Evolutionary conservation across 352 stramenopile genomes (phyloP).

Genomic region (Pythium myriotylum): DNA sequence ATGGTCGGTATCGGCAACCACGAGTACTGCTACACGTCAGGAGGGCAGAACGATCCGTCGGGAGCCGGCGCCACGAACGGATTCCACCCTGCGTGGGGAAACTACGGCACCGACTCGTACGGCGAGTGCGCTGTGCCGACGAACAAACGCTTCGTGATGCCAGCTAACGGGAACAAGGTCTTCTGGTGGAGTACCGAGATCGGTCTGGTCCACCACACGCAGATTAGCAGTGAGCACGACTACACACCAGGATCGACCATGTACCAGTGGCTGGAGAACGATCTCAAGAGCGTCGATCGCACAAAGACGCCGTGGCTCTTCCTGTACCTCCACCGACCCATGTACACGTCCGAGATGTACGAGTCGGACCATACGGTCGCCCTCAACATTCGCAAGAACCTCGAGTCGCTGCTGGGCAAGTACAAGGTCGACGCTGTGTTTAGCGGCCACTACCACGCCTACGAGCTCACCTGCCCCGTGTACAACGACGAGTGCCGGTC

Average conservation of each 20-base stretch:
- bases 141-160: constrained; percentile 53
- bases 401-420: constrained; percentile 28
- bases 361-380: constrained; percentile 15
- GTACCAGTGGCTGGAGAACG: constrained; percentile 25
- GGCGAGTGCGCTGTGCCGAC: constrained; percentile 73
- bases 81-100: constrained; percentile 7
- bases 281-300: constrained; percentile 28
- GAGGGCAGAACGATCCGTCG: constrained; percentile 11
- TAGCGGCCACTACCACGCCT: constrained; percentile 32
- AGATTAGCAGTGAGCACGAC: constrained; percentile 31
- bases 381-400: constrained; percentile 19
- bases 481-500: constrained; percentile 14
- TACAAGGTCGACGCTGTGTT: constrained; percentile 34
- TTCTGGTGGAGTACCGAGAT: constrained; percentile 28
- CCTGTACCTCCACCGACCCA: constrained; percentile 31
- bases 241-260: constrained; percentile 18
- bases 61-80: constrained; percentile 5
- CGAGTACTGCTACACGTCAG: constrained; percentile 14
- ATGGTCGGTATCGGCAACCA: constrained; percentile 50
- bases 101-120: constrained; percentile 18
- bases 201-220: constrained; percentile 24
- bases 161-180: constrained; percentile 23
- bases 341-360: constrained; percentile 30
- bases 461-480: constrained; percentile 35
- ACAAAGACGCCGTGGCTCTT: constrained; percentile 32